Percentiles rank a stretch among this genome's conserved stretches.
phyloP scores from a whole-genome alignment of 192 early-diverging fungal species.

The Coemansia sp. region DNA sequence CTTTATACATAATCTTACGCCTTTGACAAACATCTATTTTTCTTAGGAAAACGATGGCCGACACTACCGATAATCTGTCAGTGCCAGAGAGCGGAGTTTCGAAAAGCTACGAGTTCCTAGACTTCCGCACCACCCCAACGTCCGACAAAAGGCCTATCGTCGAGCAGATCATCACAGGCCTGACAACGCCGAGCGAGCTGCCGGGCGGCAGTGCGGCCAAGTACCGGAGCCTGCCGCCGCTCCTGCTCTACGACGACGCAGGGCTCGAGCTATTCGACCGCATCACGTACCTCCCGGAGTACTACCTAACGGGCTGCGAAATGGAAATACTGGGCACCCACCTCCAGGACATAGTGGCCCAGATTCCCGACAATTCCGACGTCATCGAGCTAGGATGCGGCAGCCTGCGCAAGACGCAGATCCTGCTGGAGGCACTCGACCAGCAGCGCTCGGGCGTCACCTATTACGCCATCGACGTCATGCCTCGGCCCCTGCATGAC shows the following conservation, averaged over 20 bases:
- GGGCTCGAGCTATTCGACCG: conserved; percentile 89
- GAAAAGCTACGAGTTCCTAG: conserved; percentile 18
- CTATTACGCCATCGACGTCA: conserved; percentile 91
- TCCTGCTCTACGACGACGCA: conserved; percentile 80
- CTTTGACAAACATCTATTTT: too few species aligned
- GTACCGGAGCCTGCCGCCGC: conserved; percentile 58
- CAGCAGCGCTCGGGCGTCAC: conserved; percentile 60
- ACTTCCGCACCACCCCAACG: conserved; percentile 14
- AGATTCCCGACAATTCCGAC: conserved; percentile 66
- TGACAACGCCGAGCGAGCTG: conserved; percentile 15
- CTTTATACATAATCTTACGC: not conserved
- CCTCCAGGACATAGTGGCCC: conserved; percentile 60
- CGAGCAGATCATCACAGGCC: conserved; percentile 19
- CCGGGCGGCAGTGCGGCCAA: conserved; percentile 5
- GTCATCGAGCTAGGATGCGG: conserved; percentile 91
- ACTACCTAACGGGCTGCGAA: conserved; percentile 89
- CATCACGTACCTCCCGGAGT: conserved; percentile 84
- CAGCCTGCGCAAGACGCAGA: conserved; percentile 84
- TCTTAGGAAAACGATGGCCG: not conserved
- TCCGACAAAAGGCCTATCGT: conserved; percentile 14
- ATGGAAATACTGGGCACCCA: conserved; percentile 70
- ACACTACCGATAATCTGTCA: too few species aligned
- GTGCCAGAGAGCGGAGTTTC: not conserved
- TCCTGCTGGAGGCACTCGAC: conserved; percentile 76
- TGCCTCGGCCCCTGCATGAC: conserved; percentile 68